Evolutionary conservation across 2,329 filamentous ascomycete genomes (phyloP), one percentile per base, ranked within the genome.

Genomic region (Epichloe aotearoae): DNA sequence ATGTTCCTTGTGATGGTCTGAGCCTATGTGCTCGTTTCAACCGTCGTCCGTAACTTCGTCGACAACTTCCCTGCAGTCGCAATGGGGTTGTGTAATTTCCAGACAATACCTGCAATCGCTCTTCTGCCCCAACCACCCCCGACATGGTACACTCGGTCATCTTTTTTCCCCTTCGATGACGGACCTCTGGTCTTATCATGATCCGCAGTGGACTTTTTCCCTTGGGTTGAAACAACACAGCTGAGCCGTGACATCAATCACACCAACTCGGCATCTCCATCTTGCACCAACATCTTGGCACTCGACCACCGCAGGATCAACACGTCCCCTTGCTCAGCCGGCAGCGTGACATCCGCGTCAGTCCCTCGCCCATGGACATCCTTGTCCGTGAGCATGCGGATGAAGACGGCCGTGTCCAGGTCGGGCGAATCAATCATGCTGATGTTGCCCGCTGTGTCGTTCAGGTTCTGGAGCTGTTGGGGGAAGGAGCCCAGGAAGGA

Each of bases 341-440:
- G 73, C 64, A 86, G 62, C 53, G 70, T 64, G 65, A 73, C 69
- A 70, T 87, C 83, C 55, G 66, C 73, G 56, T 86, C 82, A 8
- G 81, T 82, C 12, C 83, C 83, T 55, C 75, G 74, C 6, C 81
- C 76, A 52, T 73, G 69, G 12, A 82, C 76, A 5, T 77, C 70
- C 3, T 73, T 70, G 60, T 85, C 80, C 50, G 73, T 74, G 49
- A 90, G 67, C 46, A 86, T 75, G 54, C 91, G 75, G 40, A 89
- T 81, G 66, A 98, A 96, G 2, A 97, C 90, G 7, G 88, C 88
- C 2, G 79, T 75, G 54, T 93, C 86, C 46, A 82, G 69, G 64
- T 97, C 93, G 0, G 93, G 93, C 2, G 79, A 74, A 62, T 95
- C 89, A 33, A 97, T 80, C 93, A 98, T 98, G 69, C 80, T 89